Conservation (phyloP, 371 early-diverging fungal species). For the Mucor lusitanicus region DNA sequence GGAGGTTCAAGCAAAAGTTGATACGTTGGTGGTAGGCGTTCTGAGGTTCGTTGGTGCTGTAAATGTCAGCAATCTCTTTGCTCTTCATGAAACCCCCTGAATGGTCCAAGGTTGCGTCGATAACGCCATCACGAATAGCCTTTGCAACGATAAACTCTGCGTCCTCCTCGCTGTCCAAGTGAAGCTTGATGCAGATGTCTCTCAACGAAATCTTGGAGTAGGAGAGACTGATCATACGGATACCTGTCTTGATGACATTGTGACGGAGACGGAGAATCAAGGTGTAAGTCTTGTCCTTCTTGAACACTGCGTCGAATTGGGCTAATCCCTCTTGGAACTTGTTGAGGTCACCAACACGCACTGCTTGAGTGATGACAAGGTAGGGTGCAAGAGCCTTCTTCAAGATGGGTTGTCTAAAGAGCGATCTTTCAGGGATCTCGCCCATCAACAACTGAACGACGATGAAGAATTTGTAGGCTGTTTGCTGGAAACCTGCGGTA, state of each 20-base stretch:
- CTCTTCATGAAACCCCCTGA: constrained; percentile 91
- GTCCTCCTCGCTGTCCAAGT: constrained; percentile 96
- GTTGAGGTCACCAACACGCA: constrained; percentile 91
- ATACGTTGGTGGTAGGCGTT: constrained; percentile 94
- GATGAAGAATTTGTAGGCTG: constrained; percentile 90
- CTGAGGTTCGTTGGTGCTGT: constrained; percentile 95
- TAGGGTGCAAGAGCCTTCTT: constrained; percentile 88
- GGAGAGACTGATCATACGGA: constrained; percentile 92
- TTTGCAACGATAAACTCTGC: constrained; percentile 98
- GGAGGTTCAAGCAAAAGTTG: constrained; percentile 92
- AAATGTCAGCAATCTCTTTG: constrained; percentile 92
- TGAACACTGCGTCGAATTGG: constrained; percentile 73
- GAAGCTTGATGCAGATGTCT: constrained; percentile 95
- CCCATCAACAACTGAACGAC: constrained; percentile 97
- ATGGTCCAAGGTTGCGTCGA: constrained; percentile 95
- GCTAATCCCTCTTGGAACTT: constrained; percentile 90
- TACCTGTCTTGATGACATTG: constrained; percentile 98
- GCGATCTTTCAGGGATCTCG: constrained; percentile 93
- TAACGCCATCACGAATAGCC: constrained; percentile 98
- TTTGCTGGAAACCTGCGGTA: constrained; percentile 95
- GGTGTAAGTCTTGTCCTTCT: constrained; percentile 87
- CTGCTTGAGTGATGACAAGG: constrained; percentile 93
- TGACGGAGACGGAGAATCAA: constrained; percentile 94
- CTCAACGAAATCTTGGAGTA: constrained; percentile 95
- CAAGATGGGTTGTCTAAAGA: constrained; percentile 87